Evolutionary conservation across 2,329 filamentous ascomycete species (phyloP).

Genomic region (Hypoxylon sp.): DNA sequence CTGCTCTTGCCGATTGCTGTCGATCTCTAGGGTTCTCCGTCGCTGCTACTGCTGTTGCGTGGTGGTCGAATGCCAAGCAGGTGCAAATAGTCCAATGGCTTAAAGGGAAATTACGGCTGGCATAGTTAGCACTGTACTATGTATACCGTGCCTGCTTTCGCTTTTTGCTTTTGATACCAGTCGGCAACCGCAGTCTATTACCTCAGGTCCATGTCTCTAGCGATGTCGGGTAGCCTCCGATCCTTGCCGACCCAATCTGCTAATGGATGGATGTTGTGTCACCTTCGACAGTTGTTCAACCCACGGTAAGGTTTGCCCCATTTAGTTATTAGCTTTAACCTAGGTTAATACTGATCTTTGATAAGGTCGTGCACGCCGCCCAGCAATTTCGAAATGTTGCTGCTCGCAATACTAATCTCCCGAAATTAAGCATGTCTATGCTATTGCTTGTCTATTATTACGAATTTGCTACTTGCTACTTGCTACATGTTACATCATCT

Average conservation of each 20-base stretch:
- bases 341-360: constrained; percentile 16
- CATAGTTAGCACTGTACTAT: constrained; percentile 10
- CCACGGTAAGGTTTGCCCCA: constrained; percentile 5
- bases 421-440: constrained; percentile 20
- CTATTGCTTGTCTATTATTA: constrained; percentile 20
- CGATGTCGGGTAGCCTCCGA: constrained; percentile 23
- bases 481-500: constrained; percentile 5
- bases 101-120: constrained; percentile 4
- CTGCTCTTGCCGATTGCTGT: constrained; percentile 30
- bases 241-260: constrained; percentile 32
- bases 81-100: constrained; percentile 3
- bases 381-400: constrained; percentile 5
- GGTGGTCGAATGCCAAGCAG: constrained; percentile 9
- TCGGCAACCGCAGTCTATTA: not conserved
- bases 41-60: too few relatives aligned
- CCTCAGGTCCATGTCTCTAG: not conserved
- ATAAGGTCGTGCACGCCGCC: constrained; percentile 15
- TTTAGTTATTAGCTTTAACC: constrained; percentile 4
- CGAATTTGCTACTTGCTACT: constrained; percentile 3
- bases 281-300: constrained; percentile 20
- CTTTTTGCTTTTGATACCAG: constrained; percentile 19
- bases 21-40: constrained; percentile 11
- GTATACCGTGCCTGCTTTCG: constrained; percentile 16
- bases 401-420: constrained; percentile 10
- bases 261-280: constrained; percentile 6